Evolutionary conservation across 148 eudicot genomes (phyloP), one percentile per base, ranked within the genome.

Genomic region (Linanthus parryae): DNA sequence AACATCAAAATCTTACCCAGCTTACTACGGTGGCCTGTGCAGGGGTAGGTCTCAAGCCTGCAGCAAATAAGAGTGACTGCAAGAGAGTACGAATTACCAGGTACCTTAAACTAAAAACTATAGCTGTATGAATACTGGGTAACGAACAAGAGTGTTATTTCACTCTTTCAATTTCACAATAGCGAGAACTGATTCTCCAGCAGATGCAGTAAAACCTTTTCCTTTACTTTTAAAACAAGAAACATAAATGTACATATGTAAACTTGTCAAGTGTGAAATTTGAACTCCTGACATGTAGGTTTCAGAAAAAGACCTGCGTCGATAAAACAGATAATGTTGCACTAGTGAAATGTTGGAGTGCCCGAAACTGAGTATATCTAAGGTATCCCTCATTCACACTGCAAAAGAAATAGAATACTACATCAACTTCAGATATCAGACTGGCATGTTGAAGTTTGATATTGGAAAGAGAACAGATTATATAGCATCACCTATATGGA

Each of bases 61-160:
- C 99, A 79, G 99, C 99, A 84, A 81, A 92, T 59, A 92, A 81
- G 69, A 92, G 81, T 48, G 99, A 92, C 99, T 91, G 98, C 78
- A 83, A 73, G 73, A 67, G 71, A 79, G 59, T 73, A 76, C 76
- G 69, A 41, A 52, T 54, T n/a, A n/a, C n/a, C n/a, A n/a, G n/a
- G n/a, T n/a, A n/a, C n/a, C n/a, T n/a, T n/a, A n/a, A n/a, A n/a
- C n/a, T n/a, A n/a, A n/a, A n/a, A n/a, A n/a, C n/a, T n/a, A n/a
- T n/a, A n/a, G n/a, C n/a, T n/a, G n/a, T n/a, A n/a, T n/a, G n/a
- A n/a, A n/a, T n/a, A n/a, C n/a, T n/a, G n/a, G n/a, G n/a, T n/a
- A n/a, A n/a, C n/a, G n/a, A n/a, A n/a, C n/a, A n/a, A n/a, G n/a
- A 30, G 4, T 27, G 31, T 20, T 39, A 33, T 48, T 27, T 25